Evolutionary conservation across 1,139 yeast species (phyloP).

Genomic region (Magnusiomyces sp.): DNA sequence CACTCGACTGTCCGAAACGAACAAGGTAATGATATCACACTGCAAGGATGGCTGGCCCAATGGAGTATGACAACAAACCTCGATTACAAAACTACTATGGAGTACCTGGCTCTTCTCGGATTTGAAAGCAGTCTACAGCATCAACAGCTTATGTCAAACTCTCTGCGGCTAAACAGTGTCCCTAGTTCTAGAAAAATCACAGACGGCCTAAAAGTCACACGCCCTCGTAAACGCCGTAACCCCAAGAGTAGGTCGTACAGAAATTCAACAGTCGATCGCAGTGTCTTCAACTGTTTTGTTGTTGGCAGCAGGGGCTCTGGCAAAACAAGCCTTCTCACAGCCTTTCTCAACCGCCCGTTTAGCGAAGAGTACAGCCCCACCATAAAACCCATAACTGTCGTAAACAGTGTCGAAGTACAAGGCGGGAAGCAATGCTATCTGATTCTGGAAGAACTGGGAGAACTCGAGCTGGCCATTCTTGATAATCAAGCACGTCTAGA

Average conservation of each 20-base stretch:
- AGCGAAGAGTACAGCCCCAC: constrained; percentile 75
- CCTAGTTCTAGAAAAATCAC: constrained; percentile 33
- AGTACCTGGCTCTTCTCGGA: constrained; percentile 83
- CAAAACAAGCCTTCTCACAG: constrained; percentile 67
- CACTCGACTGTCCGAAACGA: constrained; percentile 81
- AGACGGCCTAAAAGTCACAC: constrained; percentile 73
- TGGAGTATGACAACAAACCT: constrained; percentile 94
- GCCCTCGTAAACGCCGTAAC: constrained; percentile 53
- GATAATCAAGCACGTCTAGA: constrained; percentile 64
- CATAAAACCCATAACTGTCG: constrained; percentile 69
- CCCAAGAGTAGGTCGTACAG: constrained; percentile 53
- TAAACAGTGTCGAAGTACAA: constrained; percentile 85
- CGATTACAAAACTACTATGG: constrained; percentile 75
- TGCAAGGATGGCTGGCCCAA: constrained; percentile 97
- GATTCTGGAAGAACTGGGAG: constrained; percentile 84
- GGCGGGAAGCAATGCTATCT: constrained; percentile 95
- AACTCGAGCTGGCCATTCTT: constrained; percentile 70
- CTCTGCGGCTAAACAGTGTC: not conserved
- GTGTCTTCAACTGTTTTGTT: constrained; percentile 83
- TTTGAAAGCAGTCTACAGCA: constrained; percentile 42
- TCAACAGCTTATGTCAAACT: not conserved
- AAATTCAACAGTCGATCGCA: constrained; percentile 63
- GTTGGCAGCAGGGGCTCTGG: constrained; percentile 84
- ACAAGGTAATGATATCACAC: constrained; percentile 66
- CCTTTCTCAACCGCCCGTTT: constrained; percentile 68